Percentiles rank a stretch among this genome's conserved stretches.
Conservation (phyloP, 2,329 filamentous ascomycete genomes). For the Aspergillus fischeri region DNA sequence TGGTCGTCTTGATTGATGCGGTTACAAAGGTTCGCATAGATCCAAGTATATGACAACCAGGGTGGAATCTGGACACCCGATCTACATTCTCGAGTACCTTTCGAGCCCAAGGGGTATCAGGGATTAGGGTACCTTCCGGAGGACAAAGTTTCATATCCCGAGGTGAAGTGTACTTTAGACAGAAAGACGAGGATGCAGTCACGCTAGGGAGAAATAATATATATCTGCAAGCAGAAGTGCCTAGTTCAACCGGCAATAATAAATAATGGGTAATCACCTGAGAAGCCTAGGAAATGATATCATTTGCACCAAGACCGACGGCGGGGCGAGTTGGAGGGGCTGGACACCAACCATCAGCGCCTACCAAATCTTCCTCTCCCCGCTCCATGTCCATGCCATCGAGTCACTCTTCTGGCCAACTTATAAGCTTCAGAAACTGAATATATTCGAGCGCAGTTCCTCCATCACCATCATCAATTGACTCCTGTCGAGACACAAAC, state of each 20-base stretch:
- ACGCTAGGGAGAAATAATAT: not conserved
- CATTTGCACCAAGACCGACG: slow-evolving; percentile 6
- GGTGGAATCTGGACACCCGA: too few species aligned
- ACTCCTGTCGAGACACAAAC: not conserved
- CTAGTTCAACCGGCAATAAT: not conserved
- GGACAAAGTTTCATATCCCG: not conserved
- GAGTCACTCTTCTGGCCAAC: not conserved
- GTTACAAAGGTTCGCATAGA: too few species aligned
- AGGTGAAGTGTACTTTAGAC: not conserved
- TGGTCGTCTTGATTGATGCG: too few species aligned
- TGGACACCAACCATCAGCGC: not conserved
- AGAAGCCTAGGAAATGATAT: slow-evolving; percentile 14
- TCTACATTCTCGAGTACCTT: too few species aligned
- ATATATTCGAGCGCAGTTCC: not conserved
- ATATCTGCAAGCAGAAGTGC: not conserved
- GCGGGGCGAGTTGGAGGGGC: slow-evolving; percentile 10
- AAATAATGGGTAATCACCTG: not conserved
- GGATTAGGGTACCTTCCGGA: too few species aligned
- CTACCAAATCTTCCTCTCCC: slow-evolving; percentile 10
- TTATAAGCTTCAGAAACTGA: not conserved
- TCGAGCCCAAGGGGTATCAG: too few species aligned
- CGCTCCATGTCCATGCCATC: slow-evolving; percentile 4
- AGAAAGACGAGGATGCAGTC: not conserved
- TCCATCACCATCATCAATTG: not conserved
- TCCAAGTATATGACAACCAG: too few species aligned